These are phyloP conservation scores for Acanthamoeba sp. DNA, from an alignment of 208 protist genomes.

Conservation along the genomic window DNA sequence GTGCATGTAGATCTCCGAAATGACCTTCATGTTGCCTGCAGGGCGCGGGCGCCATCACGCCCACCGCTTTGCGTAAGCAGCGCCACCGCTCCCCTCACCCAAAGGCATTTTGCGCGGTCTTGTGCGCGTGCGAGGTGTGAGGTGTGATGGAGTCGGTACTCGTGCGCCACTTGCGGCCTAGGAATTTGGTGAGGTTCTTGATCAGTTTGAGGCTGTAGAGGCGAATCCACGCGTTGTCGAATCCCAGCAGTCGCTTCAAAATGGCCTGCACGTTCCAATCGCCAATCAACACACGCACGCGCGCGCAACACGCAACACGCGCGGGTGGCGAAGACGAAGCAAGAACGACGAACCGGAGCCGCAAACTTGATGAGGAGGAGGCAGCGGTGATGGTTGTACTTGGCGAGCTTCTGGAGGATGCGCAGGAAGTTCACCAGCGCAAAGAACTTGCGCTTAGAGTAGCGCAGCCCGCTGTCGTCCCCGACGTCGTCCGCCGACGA, in stretches of 20 bases:
- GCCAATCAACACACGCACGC: neutral
- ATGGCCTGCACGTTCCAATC: neutral
- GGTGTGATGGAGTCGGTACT: neutral
- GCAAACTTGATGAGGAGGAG: slow-evolving; percentile 51
- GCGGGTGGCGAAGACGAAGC: neutral
- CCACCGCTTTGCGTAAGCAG: no score
- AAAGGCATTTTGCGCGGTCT: no score
- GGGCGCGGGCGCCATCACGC: no score
- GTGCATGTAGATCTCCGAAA: slow-evolving; percentile 73
- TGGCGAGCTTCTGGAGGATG: slow-evolving; percentile 58
- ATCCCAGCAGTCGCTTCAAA: slow-evolving; percentile 29
- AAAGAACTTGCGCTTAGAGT: slow-evolving; percentile 66
- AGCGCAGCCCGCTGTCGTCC: neutral
- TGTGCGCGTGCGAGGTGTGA: no score
- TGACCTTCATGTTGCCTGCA: slow-evolving; percentile 76
- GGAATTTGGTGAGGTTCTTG: slow-evolving; percentile 64
- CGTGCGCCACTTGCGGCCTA: slow-evolving; percentile 69
- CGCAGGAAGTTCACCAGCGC: slow-evolving; percentile 70
- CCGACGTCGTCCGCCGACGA: neutral
- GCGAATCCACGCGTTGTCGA: slow-evolving; percentile 40
- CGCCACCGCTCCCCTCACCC: no score
- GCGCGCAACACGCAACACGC: neutral
- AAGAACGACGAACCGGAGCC: neutral
- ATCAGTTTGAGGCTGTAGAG: slow-evolving; percentile 63
- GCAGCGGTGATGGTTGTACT: slow-evolving; percentile 56